Base-by-base conservation (phyloP, 352 stramenopile species). In the Stephanocyclus meneghinianus region DNA sequence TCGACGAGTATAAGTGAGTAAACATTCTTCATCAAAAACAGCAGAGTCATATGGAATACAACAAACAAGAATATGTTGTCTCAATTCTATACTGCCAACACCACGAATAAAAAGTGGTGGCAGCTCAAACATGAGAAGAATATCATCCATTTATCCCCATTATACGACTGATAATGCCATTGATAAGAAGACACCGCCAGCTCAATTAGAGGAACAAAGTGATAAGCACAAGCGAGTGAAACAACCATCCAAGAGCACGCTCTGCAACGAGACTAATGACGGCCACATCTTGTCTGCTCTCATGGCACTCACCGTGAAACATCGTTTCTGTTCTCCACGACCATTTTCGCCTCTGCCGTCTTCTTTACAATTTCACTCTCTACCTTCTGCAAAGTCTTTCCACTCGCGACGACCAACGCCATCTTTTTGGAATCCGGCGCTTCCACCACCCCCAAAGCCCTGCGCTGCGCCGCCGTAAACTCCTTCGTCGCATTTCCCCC, bases 351-450 rank as follows among this genome's bases (percentile, higher is more conserved):
- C 29, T 76, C 59, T 35, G 18, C 21, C 4, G 59, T 59, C 44
- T 53, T 61, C 32, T 65, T 66, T 1, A 62, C 57, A 37, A 76
- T 76, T 8, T 61, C 69, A 18, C 26, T 62, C 55, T 82, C 75
- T n/a, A 82, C 69, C 75, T 77, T 76, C 44, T 74, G 53, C 60
- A 82, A 72, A 21, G 44, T 47, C 60, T 82, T 73, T 32, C 74
- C 74, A 64, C 74, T 76, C 4, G 66, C 74, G 8, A 81, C 60
- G 8, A 81, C 66, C 57, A 81, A 42, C 8, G 74, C 74, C 60
- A 91, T 72, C n/a, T 87, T 86, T 76, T 89, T 78, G 15, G 69
- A 61, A 59, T 85, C 50, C 26, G 84, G 76, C 10, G 66, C 79
- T 42, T 85, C 53, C n/a, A 81, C 40, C 21, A 91, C 77, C 71